Evolutionary conservation across 495 filamentous ascomycete genomes (phyloP).

Genomic region (Penicillium desertorum): DNA sequence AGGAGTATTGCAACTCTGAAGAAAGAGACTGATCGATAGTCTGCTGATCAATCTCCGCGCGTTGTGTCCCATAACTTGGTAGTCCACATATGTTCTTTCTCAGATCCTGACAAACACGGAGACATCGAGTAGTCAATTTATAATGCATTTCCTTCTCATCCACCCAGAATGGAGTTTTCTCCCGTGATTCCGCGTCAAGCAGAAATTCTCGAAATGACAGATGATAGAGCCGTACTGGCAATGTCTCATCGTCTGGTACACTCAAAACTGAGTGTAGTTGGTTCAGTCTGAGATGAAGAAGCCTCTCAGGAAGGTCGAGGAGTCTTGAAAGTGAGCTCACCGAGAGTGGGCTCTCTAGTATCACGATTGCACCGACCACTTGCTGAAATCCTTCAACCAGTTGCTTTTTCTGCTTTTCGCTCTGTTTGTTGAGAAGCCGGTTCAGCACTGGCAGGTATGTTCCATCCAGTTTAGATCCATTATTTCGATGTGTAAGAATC

Average conservation of each 20-base stretch:
- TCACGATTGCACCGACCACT: conserved; percentile 20
- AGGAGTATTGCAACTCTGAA: conserved; percentile 39
- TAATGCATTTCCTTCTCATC: conserved; percentile 20
- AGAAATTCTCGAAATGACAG: conserved; percentile 31
- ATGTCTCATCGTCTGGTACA: conserved; percentile 23
- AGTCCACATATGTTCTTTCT: conserved; percentile 39
- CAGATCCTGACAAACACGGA: neutral
- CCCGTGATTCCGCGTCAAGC: conserved; percentile 8
- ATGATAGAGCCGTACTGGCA: conserved; percentile 14
- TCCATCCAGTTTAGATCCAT: conserved; percentile 16
- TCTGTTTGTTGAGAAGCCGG: conserved; percentile 14
- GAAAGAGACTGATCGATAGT: conserved; percentile 27
- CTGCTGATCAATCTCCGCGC: conserved; percentile 22
- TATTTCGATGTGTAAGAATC: conserved; percentile 17
- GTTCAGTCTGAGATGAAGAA: conserved; percentile 5
- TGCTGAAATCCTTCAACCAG: conserved; percentile 19
- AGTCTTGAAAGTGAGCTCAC: conserved; percentile 16
- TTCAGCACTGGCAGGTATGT: conserved; percentile 29
- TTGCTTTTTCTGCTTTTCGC: neutral
- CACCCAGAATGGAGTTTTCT: conserved; percentile 26
- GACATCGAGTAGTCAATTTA: neutral
- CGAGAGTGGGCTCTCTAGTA: conserved; percentile 19
- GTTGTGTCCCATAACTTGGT: conserved; percentile 17
- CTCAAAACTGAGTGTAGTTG: conserved; percentile 22
- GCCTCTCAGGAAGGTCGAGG: conserved; percentile 1